Base-by-base conservation (phyloP, 164 flowering plant species). In the Liquidambar formosana region DNA sequence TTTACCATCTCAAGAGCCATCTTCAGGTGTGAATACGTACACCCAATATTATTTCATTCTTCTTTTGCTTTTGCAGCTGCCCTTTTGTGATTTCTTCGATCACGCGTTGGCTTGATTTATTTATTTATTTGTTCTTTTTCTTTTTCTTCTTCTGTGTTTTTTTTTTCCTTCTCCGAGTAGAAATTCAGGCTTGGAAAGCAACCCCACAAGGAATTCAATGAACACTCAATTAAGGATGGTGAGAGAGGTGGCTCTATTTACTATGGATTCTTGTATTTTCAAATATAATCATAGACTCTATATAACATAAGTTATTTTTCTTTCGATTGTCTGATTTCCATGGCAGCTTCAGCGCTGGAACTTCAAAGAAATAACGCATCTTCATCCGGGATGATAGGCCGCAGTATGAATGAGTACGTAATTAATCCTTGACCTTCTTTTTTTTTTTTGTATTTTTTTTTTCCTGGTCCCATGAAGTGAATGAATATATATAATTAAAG, bases 131-230 rank as follows among this genome's bases (percentile, higher is more conserved):
- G n/a, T 38, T 60, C 58, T 51, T 38, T 64, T 19, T 67, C 19
- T 15, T 28, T 63, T 14, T 63, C 38, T 6, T 19, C 73, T 67
- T 16, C 46, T 64, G 44, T 64, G 6, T 22, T 26, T 4, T 44
- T 53, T 10, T 59, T 68, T 71, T 63, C 51, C 21, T 46, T 68
- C 57, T 62, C 57, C 14, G 27, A 58, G 47, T 47, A 95, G 99
- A 95, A 95, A 90, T 95, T 91, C 82, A 89, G 99, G 85, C 95
- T 95, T 38, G 99, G 99, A 71, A 95, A 95, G 84, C 97, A 95
- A 69, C 99, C 99, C n/a, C 98, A 93, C 78, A 95, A 93, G 81
- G 99, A 95, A 26, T 93, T 87, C 84, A 89, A 78, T 75, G 99
- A 95, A 78, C 99, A 90, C 70, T 79, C 96, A 19, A 61, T 81